Base-by-base conservation (phyloP, 192 early-diverging fungal species). In the Pilaira anomala region DNA sequence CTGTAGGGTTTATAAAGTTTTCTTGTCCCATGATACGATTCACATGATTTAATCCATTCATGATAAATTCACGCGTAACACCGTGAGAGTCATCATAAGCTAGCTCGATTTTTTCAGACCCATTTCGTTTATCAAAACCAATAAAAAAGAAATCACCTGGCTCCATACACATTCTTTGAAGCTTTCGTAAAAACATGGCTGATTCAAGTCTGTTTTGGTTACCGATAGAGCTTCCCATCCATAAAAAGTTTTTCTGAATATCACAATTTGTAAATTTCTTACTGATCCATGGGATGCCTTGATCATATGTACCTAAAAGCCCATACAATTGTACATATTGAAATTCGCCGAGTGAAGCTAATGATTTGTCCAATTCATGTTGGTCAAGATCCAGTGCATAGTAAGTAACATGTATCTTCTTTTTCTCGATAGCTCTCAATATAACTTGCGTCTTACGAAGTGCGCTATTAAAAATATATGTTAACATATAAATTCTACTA, bases 201-300 rank as follows among this genome's bases (percentile, higher is more conserved):
- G 90, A 92, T 11, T 91, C 88, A 3, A 71, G 36, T 21, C 87
- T 75, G 16, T 68, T 77, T 45, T 83, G 73, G 67, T 95, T 96
- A 8, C 95, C 94, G 25, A 98, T 89, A 0, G 92, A 94, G 2
- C 88, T 91, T 0, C 95, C 95, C 25, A 97, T 78, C 95, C 95
- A 97, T 46, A 95, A 72, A 9, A 93, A 71, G 3, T 84, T 85
- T 71, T 92, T 93, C 13, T 74, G 67, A 24, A 84, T 84, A 40
- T 69, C 64, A 0, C 28, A 51, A 14, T 63, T 58, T 14, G 48
- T 25, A 36, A 63, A 73, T 12, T 62, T 24, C 18, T 62, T 39
- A 11, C 58, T 69, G 13, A 87, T 76, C 69, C 81, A 92, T 2
- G 63, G 68, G 36, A 96, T 72, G 0, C 88, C 88, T 66, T 95